Conservation (phyloP, 73 alveolate genomes). For the Tetrahymena elliotti region DNA sequence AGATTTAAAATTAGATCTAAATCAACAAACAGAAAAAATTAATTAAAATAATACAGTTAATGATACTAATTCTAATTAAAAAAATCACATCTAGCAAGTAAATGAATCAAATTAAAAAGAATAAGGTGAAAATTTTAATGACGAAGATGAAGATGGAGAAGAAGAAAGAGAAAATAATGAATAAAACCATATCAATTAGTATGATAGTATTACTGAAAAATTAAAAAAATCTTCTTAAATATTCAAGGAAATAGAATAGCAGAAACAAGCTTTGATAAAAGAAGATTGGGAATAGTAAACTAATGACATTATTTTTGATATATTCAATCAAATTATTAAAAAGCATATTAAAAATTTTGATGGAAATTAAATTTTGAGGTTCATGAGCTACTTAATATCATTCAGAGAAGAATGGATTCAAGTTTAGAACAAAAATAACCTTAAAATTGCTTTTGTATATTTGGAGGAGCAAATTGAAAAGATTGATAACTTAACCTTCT, state of each 20-base stretch:
- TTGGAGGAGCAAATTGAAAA: neutral
- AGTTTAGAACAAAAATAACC: neutral
- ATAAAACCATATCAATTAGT: neutral
- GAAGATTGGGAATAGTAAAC: neutral
- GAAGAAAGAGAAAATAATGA: neutral
- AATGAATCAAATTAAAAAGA: neutral
- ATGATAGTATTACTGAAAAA: neutral
- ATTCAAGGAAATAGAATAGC: neutral
- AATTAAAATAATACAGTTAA: neutral
- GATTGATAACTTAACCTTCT: neutral
- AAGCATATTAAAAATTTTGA: neutral
- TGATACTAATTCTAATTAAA: neutral
- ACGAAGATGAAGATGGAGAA: neutral
- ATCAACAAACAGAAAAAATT: neutral
- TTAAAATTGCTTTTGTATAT: neutral
- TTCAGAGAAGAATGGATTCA: neutral
- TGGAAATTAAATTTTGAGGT: neutral
- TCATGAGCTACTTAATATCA: neutral
- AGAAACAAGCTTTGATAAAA: neutral
- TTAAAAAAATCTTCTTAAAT: neutral
- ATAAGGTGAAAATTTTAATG: neutral
- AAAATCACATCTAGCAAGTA: neutral
- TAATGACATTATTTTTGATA: neutral
- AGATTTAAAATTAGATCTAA: neutral
- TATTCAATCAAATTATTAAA: neutral